Base-by-base conservation (phyloP, 805 yeast genomes). In the Yamadazyma ubonensis region DNA sequence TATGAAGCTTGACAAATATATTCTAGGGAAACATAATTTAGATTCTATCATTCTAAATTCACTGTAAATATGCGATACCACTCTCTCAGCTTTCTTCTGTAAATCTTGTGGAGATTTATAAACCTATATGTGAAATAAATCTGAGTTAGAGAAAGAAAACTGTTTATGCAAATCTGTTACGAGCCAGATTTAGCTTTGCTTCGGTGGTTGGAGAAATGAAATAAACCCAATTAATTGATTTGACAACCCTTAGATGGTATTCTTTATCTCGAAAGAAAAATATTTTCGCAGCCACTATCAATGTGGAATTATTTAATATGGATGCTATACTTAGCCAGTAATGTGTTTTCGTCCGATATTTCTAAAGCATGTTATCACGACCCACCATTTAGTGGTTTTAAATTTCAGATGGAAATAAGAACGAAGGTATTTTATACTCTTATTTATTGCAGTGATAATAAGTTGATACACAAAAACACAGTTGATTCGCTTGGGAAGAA, bases 381-480 rank as follows among this genome's bases (percentile, higher is more conserved):
- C 9, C 43, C 39, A 1, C 49, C 51, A 15, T 53, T 52, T 16
- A 50, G 55, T 2, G 69, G 69, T 2, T 63, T 54, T 39, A 57
- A 54, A 33, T 37, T 62, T 15, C 67, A 62, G 33, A 45, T 40
- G 56, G 57, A 45, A 33, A 52, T 34, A 20, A 33, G 29, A 9
- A 34, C 40, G 2, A 35, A 46, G 23, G 15, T 18, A 5, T 45
- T 39, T 16, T 59, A 49, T 38, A 57, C 53, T 35, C 43, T 63
- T 12, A 33, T 60, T 7, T 55, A 59, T 36, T 63, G 66, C 35
- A 51, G 51, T 27, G 67, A 63, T 36, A 59, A 59, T 35, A 58
- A 53, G 27, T 38, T 59, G 14, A 47, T 58, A 11, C 50, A 41
- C 18, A 47, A 47, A 29, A 16, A 45, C 1, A 12, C 33, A 2